These are phyloP conservation scores for Naegleria fowleri DNA, from an alignment of 208 protist species.

Conservation along the genomic window DNA sequence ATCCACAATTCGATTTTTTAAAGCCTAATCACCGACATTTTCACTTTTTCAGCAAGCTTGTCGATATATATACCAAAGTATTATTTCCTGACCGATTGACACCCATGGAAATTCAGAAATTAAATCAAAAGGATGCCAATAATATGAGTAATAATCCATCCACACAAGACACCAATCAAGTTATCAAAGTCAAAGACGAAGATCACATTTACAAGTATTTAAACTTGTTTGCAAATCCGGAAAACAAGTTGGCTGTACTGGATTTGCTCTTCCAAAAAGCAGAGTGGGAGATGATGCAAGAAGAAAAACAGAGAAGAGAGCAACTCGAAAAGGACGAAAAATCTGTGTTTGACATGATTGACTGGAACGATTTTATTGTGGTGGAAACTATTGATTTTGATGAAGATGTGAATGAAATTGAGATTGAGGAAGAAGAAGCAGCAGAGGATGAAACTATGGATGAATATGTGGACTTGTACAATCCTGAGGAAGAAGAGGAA, in stretches of 20 bases:
- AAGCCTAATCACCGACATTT: neutral
- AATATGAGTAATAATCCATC: neutral
- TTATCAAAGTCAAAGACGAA: neutral
- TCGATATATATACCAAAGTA: neutral
- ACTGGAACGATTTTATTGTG: conserved; percentile 23
- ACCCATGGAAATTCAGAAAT: neutral
- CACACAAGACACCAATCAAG: neutral
- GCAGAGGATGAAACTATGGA: neutral
- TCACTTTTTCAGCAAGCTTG: neutral
- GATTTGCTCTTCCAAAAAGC: neutral
- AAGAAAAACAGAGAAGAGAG: neutral
- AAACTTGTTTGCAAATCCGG: neutral
- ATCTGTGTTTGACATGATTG: neutral
- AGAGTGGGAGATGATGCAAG: conserved; percentile 8
- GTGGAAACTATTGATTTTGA: conserved; percentile 26
- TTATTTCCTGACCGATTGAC: neutral
- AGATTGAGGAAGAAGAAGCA: neutral
- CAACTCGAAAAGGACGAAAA: neutral
- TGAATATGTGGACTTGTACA: no score
- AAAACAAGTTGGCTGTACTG: neutral
- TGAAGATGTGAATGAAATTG: conserved; percentile 1
- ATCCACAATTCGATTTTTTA: conserved; percentile 25
- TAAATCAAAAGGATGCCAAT: neutral
- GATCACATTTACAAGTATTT: neutral
- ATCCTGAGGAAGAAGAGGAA: neutral